Percentiles rank a stretch among this genome's conserved stretches.
phyloP scores from a whole-genome alignment of 176 grass and related monocot genomes.

The Stipa capillata region DNA sequence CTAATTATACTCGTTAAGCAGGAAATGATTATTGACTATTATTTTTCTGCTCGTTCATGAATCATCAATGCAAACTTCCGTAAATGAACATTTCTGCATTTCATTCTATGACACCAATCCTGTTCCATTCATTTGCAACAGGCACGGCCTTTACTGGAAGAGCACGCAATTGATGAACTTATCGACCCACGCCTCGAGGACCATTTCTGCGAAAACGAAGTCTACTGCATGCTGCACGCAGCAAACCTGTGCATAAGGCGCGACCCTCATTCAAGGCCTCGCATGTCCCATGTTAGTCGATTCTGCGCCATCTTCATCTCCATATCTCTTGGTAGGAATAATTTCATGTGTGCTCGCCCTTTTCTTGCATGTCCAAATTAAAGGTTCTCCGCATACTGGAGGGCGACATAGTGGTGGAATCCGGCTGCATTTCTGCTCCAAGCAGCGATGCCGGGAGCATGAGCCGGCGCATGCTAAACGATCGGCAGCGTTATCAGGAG shows the following conservation, averaged over 20 bases:
- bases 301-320: not conserved
- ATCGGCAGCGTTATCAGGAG: conserved; percentile 24
- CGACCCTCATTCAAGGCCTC: conserved; percentile 64
- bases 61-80: not conserved
- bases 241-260: conserved; percentile 82
- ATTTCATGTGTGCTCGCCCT: not conserved
- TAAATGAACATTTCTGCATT: not conserved
- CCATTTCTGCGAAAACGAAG: conserved; percentile 55
- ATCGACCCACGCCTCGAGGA: conserved; percentile 58
- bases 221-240: conserved; percentile 81
- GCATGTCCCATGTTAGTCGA: conserved; percentile 64
- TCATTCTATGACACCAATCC: not conserved
- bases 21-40: no score
- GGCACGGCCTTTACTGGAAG: conserved; percentile 73
- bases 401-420: conserved; percentile 60
- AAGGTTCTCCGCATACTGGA: conserved; percentile 91
- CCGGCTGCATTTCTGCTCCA: conserved; percentile 43
- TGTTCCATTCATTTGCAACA: conserved; percentile 6
- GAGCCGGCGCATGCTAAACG: conserved; percentile 38
- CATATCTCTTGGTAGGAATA: not conserved
- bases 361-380: not conserved
- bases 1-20: not conserved
- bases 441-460: conserved; percentile 55
- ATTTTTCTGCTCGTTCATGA: not conserved
- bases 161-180: conserved; percentile 44